Evolutionary conservation across 2,329 filamentous ascomycete genomes (phyloP).

Genomic region (Fusarium sp.): DNA sequence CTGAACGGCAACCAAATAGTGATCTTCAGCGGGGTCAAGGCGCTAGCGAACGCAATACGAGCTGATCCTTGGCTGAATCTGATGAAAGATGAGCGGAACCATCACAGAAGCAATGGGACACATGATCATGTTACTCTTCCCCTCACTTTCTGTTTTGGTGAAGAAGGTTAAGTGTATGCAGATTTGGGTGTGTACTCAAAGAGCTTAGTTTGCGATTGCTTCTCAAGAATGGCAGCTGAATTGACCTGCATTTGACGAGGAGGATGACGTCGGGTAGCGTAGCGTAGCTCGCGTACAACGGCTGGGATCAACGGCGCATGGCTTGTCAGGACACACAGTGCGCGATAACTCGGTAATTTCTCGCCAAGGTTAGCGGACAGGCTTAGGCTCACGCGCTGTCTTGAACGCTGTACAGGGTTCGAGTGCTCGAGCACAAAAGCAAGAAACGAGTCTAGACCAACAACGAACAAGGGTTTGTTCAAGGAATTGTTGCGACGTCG

Average conservation of each 20-base stretch:
- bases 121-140: conserved; percentile 16
- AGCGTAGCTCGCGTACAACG: background rate
- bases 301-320: background rate
- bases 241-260: background rate
- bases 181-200: background rate
- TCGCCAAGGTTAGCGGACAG: background rate
- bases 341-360: background rate
- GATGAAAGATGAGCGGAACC: conserved; percentile 16
- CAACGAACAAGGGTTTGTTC: no score
- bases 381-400: background rate
- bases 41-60: conserved; percentile 3
- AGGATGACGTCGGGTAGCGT: background rate
- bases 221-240: background rate
- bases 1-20: background rate
- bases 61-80: background rate
- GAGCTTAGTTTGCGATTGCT: conserved; percentile 26
- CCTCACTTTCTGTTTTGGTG: conserved; percentile 4
- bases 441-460: background rate
- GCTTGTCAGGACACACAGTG: background rate
- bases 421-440: background rate
- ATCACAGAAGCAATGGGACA: background rate
- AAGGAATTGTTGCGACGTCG: background rate
- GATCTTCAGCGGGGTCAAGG: conserved; percentile 29
- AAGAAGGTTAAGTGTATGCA: conserved; percentile 16
- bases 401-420: background rate